Base-by-base conservation (phyloP, 768 basidiomycete genomes). In the Naganishia friedmannii region DNA sequence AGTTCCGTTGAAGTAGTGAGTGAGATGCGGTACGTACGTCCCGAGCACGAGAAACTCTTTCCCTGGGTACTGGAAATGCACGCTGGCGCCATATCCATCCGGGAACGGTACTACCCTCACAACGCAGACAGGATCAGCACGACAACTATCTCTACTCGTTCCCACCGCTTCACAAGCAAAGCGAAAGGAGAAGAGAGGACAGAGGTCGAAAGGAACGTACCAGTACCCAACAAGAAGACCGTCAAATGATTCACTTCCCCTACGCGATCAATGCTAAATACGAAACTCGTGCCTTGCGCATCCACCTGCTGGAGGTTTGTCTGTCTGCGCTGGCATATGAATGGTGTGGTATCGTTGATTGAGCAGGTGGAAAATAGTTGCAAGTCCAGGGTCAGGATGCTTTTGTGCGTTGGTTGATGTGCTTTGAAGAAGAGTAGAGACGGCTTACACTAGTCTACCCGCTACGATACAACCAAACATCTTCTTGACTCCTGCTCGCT, bases 391-490 rank as follows among this genome's bases (percentile, higher is more conserved):
- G 28, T 48, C 51, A 71, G 58, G 58, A 39, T 32, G 4, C 10
- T 3, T n/a, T 19, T 39, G 34, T 37, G 34, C 12, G 34, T n/a
- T n/a, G n/a, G n/a, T n/a, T 4, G 6, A 37, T 5, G 12, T 37
- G 53, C 13, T 7, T 57, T 15, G 31, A 32, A 31, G 37, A 19
- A 55, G 23, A 34, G 56, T 12, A 51, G 5, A 21, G n/a, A 10
- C 12, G 45, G 19, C 78, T 73, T 54, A 80, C 79, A 80, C 78
- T 23, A 80, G 72, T 51, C 79, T 66, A 26, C 79, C 77, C 39
- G 79, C 79, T 46, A 79, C 77, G 29, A 79, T 79, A 19, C 78
- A 78, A 19, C 79, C 79, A 67, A 80, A 80, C 79, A 80, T 80
- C 6, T 37, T 37, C 34, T 42, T 42, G n/a, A n/a, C n/a, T n/a